phyloP scores from a whole-genome alignment of 2,329 filamentous ascomycete genomes.

The Phoma herbarum region DNA sequence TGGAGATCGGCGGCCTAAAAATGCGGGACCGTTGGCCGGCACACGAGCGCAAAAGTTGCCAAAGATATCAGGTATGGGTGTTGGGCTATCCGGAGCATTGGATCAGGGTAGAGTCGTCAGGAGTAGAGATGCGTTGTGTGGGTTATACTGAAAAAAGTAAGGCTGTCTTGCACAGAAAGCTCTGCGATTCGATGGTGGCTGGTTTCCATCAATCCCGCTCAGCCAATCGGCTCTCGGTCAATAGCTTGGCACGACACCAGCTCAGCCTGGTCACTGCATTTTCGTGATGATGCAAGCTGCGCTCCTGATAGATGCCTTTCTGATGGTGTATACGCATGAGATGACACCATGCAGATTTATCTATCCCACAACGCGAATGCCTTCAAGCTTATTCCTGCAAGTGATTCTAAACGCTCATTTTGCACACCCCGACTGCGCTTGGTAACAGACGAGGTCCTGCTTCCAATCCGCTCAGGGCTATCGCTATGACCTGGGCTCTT shows the following conservation, averaged over 20 bases:
- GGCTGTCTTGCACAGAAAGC: neutral
- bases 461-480: neutral
- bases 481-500: neutral
- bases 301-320: conserved; percentile 3
- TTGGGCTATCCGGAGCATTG: neutral
- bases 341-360: conserved; percentile 1
- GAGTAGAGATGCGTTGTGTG: neutral
- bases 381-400: neutral
- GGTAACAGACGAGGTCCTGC: neutral
- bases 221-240: conserved; percentile 14
- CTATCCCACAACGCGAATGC: neutral
- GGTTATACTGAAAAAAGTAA: neutral
- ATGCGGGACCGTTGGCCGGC: conserved; percentile 22
- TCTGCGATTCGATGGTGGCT: conserved; percentile 1
- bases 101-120: neutral
- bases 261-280: conserved; percentile 3
- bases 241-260: conserved; percentile 1
- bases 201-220: neutral
- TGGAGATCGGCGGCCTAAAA: conserved; percentile 28
- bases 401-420: neutral
- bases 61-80: conserved; percentile 1
- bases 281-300: conserved; percentile 10
- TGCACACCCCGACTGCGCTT: neutral
- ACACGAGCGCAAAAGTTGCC: conserved; percentile 3
- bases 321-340: neutral